Evolutionary conservation across 2,329 filamentous ascomycete genomes (phyloP), one percentile per base, ranked within the genome.

Genomic region (Paraconiothyrium brasiliense): DNA sequence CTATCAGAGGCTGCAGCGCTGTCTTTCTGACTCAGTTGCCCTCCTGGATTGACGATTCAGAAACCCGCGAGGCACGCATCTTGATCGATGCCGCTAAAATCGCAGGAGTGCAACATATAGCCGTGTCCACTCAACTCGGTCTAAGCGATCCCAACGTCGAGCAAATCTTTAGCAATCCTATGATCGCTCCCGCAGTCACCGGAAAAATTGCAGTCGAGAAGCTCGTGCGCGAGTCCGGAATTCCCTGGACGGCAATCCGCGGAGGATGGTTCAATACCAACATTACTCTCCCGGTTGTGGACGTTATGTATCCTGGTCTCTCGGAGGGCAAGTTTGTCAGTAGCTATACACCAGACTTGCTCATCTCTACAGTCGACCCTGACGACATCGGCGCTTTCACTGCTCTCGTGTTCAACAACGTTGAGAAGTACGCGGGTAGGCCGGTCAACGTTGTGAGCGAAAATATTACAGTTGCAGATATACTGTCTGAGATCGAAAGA

Each of bases 231-330:
- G 71, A 22, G 69, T 84, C 4, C 72, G 77, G 22, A 57, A 66
- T 9, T 68, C 63, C 69, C 8, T 86, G 81, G 80, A 85, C 84
- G 0, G 78, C 86, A 24, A 68, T 87, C 1, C 82, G 83, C 1
- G 83, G 83, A 0, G 82, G 81, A 1, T 80, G 78, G 66, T 86
- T 87, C 75, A 84, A 85, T 80, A 76, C 79, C 22, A 87, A 87
- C 66, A 83, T 82, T 62, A 51, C 85, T 4, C 59, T 71, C 4
- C 84, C 84, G 3, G 72, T 80, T 11, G 78, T 80, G 1, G 56
- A 54, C 9, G 63, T 54, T 43, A 76, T 81, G 72, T 84, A 81
- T 60, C 75, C 78, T 0, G 79, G 77, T 0, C 71, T 85, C 7
- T 67, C 73, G 1, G 74, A 73, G 2, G 81, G 81, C 0, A 70